phyloP scores from a whole-genome alignment of 2,329 filamentous ascomycete genomes.

The Sporothrix brunneoviolacea region DNA sequence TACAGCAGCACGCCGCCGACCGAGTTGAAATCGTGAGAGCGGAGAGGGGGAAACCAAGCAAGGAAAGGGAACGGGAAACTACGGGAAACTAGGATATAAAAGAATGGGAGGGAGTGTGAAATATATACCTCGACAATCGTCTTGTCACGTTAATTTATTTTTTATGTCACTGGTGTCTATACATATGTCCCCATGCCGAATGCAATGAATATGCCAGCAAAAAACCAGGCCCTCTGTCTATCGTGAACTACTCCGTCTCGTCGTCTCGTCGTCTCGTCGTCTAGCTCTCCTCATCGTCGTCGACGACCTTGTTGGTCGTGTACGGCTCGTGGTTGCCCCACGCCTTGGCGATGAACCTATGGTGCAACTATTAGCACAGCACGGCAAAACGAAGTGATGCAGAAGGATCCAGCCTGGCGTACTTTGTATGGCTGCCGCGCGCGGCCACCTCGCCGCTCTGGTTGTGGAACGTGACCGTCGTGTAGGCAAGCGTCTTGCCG shows the following conservation, averaged over 20 bases:
- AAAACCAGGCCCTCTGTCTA: too few species aligned
- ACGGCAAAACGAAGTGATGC: too few species aligned
- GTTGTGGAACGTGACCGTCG: constrained; percentile 53
- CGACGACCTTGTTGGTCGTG: constrained; percentile 13
- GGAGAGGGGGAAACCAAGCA: too few species aligned
- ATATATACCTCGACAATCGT: too few species aligned
- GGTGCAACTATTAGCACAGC: too few species aligned
- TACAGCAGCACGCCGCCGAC: not conserved
- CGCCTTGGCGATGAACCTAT: constrained; percentile 24
- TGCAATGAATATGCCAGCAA: too few species aligned
- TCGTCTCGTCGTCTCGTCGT: not conserved
- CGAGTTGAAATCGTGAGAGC: not conserved
- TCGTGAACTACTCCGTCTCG: not conserved
- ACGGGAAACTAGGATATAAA: not conserved
- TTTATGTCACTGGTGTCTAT: too few species aligned
- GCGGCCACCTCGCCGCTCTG: constrained; percentile 53
- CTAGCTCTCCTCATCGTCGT: constrained; percentile 19
- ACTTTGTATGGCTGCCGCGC: constrained; percentile 62
- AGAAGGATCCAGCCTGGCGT: too few species aligned
- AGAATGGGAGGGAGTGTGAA: not conserved
- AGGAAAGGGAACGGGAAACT: not conserved
- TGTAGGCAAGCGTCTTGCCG: constrained; percentile 58
- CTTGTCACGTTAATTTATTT: too few species aligned
- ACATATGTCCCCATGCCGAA: too few species aligned
- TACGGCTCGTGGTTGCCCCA: constrained; percentile 21